phyloP scores from a whole-genome alignment of 2,329 filamentous ascomycete species.

The Dactylellina sp. region DNA sequence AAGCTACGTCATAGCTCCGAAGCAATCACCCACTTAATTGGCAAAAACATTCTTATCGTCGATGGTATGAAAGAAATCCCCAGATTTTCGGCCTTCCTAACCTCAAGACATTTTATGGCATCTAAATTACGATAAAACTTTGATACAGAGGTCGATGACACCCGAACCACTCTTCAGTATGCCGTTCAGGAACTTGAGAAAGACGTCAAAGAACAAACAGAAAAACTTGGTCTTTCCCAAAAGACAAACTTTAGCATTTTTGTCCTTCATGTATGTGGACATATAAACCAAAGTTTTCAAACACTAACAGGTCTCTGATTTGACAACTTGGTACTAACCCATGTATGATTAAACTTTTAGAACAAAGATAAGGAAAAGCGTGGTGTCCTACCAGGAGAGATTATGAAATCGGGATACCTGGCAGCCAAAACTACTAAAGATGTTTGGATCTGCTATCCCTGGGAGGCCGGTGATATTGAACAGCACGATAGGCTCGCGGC shows the following conservation, averaged over 20 bases:
- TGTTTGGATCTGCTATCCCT: slow-evolving; percentile 98
- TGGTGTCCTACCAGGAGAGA: slow-evolving; percentile 80
- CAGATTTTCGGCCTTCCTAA: neutral
- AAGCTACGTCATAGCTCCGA: slow-evolving; percentile 69
- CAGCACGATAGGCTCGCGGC: slow-evolving; percentile 82
- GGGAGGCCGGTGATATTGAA: slow-evolving; percentile 95
- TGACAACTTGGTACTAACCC: too few species aligned
- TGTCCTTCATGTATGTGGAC: slow-evolving; percentile 81
- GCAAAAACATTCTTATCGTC: slow-evolving; percentile 91
- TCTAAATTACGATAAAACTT: slow-evolving; percentile 1
- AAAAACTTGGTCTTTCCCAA: slow-evolving; percentile 72
- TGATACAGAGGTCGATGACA: slow-evolving; percentile 81
- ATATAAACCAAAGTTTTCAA: too few species aligned
- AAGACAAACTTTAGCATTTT: slow-evolving; percentile 94
- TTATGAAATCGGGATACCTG: slow-evolving; percentile 81
- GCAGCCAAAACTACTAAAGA: slow-evolving; percentile 91
- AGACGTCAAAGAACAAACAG: slow-evolving; percentile 85
- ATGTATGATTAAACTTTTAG: slow-evolving; percentile 68
- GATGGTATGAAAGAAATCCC: slow-evolving; percentile 68
- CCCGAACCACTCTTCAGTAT: slow-evolving; percentile 91
- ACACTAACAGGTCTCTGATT: too few species aligned
- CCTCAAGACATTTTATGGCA: neutral
- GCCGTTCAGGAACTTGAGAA: slow-evolving; percentile 93
- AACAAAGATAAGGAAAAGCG: slow-evolving; percentile 99
- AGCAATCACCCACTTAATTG: slow-evolving; percentile 87